Percentiles rank a stretch among this genome's conserved stretches.
Evolutionary conservation across 768 basidiomycete species (phyloP).

Genomic region (Lentinula sp.): DNA sequence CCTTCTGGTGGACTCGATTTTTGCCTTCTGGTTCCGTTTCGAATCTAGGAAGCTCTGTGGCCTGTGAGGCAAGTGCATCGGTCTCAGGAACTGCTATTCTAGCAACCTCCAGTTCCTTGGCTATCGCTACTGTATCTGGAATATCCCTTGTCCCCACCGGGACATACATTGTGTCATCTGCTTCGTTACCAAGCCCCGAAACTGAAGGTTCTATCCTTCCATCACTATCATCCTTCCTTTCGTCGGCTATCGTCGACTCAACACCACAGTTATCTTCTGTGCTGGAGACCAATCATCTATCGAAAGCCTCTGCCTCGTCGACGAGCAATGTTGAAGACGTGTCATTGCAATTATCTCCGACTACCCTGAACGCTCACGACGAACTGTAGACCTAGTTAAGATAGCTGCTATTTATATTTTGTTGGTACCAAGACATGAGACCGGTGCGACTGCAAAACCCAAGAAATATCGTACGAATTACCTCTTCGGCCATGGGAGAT

Average conservation of each 20-base stretch:
- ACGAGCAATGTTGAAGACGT: neutral
- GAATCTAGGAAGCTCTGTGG: neutral
- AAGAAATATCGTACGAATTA: neutral
- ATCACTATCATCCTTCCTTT: neutral
- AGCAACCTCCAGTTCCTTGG: neutral
- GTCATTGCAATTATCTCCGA: neutral
- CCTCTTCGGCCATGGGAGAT: neutral
- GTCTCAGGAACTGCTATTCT: neutral
- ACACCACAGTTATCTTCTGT: neutral
- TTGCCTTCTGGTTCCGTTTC: constrained; percentile 31
- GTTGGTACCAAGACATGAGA: too few relatives aligned
- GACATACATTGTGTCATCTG: neutral
- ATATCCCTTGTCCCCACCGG: neutral
- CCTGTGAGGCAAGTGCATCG: neutral
- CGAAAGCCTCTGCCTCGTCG: neutral
- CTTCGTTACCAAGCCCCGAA: neutral
- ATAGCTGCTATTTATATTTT: neutral
- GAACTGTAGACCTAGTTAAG: neutral
- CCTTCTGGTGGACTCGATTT: constrained; percentile 86
- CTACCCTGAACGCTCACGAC: neutral
- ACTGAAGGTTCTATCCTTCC: neutral
- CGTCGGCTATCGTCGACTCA: neutral
- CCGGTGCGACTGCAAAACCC: too few relatives aligned
- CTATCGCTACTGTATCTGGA: neutral
- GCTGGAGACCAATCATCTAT: neutral